Conservation (phyloP, 345 rosid genomes). For the Salix dunnii region DNA sequence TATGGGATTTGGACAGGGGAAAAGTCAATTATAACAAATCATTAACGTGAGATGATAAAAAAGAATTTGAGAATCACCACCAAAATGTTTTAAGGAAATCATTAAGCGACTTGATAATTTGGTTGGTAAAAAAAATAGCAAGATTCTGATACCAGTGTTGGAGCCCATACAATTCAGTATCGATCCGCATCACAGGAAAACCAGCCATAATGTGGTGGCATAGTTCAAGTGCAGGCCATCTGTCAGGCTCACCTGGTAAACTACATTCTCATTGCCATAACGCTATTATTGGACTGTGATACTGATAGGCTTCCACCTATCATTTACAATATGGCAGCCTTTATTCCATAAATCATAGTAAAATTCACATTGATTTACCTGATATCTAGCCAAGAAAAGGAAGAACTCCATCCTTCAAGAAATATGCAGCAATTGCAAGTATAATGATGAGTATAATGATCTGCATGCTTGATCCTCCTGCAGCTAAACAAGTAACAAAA, state of each 20-base stretch:
- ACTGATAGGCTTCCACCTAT: background rate
- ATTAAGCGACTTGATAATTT: background rate
- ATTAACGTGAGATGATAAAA: background rate
- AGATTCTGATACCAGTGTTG: background rate
- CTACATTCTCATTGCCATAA: background rate
- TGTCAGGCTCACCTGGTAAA: too few relatives aligned
- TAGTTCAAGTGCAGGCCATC: background rate
- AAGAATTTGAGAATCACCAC: background rate
- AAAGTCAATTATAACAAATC: background rate
- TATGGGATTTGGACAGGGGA: too few relatives aligned
- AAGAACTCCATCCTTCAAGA: slow-evolving; percentile 30
- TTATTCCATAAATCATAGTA: background rate
- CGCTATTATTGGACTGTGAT: background rate
- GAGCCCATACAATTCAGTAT: too few relatives aligned
- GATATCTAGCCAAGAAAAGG: slow-evolving; percentile 6
- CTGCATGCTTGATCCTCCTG: slow-evolving; percentile 44
- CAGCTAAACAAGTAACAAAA: slow-evolving; percentile 8
- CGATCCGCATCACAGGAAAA: too few relatives aligned
- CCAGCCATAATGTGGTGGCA: background rate
- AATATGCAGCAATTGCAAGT: slow-evolving; percentile 37
- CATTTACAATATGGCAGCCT: background rate
- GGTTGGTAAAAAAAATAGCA: background rate
- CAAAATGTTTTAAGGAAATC: background rate
- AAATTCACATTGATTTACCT: background rate
- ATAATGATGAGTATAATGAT: slow-evolving; percentile 33